Conservation (phyloP, 208 protist genomes). For the Leishmania lainsoni region DNA sequence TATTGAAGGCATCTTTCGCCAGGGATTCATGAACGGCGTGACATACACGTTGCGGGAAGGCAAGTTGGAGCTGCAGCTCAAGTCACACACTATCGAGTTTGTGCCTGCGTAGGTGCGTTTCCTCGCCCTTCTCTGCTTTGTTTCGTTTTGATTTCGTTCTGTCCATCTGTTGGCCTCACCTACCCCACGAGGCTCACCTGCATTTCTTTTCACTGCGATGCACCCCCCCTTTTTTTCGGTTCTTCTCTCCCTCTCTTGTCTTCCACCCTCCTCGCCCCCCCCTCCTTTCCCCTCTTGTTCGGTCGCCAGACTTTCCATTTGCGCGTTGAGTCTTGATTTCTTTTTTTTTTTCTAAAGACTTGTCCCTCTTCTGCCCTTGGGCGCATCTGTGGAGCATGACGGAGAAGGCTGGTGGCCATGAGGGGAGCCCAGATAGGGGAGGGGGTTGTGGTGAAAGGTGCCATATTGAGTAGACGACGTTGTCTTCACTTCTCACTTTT, state of each 20-base stretch:
- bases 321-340: neutral
- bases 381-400: neutral
- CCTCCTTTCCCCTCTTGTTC: neutral
- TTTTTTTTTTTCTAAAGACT: neutral
- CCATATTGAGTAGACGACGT: neutral
- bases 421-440: neutral
- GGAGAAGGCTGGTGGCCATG: neutral
- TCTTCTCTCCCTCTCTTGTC: neutral
- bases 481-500: neutral
- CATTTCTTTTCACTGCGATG: no score
- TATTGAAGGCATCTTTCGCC: conserved; percentile 36
- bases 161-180: no score
- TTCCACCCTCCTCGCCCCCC: neutral
- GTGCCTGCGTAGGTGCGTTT: conserved; percentile 5
- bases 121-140: neutral
- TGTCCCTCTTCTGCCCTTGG: neutral
- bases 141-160: neutral
- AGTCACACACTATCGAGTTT: conserved; percentile 32
- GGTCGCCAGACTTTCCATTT: conserved; percentile 10
- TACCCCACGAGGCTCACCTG: neutral
- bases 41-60: conserved; percentile 14
- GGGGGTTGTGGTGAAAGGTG: neutral
- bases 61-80: conserved; percentile 31
- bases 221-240: neutral
- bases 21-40: conserved; percentile 43